phyloP scores from a whole-genome alignment of 2,329 filamentous ascomycete genomes.

The Clarireedia paspali region DNA sequence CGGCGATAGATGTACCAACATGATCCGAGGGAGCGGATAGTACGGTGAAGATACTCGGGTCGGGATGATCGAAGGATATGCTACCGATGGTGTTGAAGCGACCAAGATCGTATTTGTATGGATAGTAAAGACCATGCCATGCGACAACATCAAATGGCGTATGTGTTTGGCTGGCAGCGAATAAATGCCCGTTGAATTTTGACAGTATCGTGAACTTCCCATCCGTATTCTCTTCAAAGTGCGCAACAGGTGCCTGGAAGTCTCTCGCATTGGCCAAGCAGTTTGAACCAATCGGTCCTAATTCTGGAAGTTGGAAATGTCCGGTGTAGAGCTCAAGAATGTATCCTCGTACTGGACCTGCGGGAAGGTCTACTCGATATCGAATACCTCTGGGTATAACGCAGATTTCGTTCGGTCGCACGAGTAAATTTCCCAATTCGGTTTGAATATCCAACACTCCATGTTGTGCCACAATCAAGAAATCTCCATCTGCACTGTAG shows the following conservation, averaged over 20 bases:
- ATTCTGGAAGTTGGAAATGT: slow-evolving; percentile 63
- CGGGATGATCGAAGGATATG: slow-evolving; percentile 69
- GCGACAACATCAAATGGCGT: slow-evolving; percentile 73
- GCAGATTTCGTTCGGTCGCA: slow-evolving; percentile 71
- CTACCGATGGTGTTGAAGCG: slow-evolving; percentile 69
- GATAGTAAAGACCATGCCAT: slow-evolving; percentile 75
- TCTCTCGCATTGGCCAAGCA: slow-evolving; percentile 68
- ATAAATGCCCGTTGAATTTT: slow-evolving; percentile 63
- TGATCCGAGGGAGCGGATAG: slow-evolving; percentile 50
- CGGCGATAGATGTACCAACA: slow-evolving; percentile 49
- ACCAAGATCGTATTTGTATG: slow-evolving; percentile 75
- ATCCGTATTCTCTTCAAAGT: slow-evolving; percentile 52
- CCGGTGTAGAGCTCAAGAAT: slow-evolving; percentile 68
- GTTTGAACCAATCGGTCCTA: slow-evolving; percentile 67
- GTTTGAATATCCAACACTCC: slow-evolving; percentile 70
- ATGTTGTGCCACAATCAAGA: slow-evolving; percentile 68
- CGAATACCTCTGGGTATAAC: slow-evolving; percentile 69
- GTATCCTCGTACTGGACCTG: slow-evolving; percentile 60
- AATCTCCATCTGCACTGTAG: slow-evolving; percentile 77
- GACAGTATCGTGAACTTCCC: slow-evolving; percentile 44
- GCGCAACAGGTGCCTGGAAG: slow-evolving; percentile 65
- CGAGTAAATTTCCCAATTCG: slow-evolving; percentile 64
- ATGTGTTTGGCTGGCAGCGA: slow-evolving; percentile 57
- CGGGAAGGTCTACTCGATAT: slow-evolving; percentile 61
- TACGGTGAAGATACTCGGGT: slow-evolving; percentile 70